These are phyloP conservation scores for Phaeosphaeriaceae sp. DNA, from an alignment of 2,329 filamentous ascomycete genomes.

Conservation along the genomic window DNA sequence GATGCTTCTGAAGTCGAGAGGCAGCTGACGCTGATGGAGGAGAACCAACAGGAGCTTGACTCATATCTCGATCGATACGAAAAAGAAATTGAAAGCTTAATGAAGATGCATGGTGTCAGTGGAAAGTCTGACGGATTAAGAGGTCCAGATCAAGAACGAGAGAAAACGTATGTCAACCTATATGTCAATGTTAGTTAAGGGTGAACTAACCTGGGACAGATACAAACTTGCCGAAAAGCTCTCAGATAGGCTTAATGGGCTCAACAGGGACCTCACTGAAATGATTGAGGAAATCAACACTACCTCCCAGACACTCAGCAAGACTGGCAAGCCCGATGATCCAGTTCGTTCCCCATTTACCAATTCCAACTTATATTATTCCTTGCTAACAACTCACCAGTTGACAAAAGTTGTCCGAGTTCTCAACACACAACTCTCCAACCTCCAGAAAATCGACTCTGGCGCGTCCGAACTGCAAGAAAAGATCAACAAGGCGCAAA, in stretches of 20 bases:
- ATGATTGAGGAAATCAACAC: conserved; percentile 99
- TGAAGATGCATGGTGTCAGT: conserved; percentile 79
- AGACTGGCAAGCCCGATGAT: conserved; percentile 75
- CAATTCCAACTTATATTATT: background rate
- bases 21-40: conserved; percentile 86
- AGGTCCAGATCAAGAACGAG: conserved; percentile 92
- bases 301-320: conserved; percentile 86
- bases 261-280: conserved; percentile 88
- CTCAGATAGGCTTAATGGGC: conserved; percentile 87
- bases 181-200: conserved; percentile 17
- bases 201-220: conserved; percentile 40
- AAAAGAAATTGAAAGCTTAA: conserved; percentile 86
- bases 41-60: conserved; percentile 89
- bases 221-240: conserved; percentile 94
- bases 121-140: conserved; percentile 71
- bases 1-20: conserved; percentile 93
- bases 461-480: conserved; percentile 80
- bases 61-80: conserved; percentile 91
- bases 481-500: conserved; percentile 83
- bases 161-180: conserved; percentile 71
- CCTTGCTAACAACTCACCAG: conserved; percentile 53
- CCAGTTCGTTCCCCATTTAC: conserved; percentile 25
- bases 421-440: conserved; percentile 88
- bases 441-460: conserved; percentile 91
- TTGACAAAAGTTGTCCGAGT: conserved; percentile 94